Percentiles rank a stretch among this genome's conserved stretches.
These are phyloP conservation scores for Glonium stellatum DNA, from an alignment of 495 filamentous ascomycete genomes.

Conservation along the genomic window DNA sequence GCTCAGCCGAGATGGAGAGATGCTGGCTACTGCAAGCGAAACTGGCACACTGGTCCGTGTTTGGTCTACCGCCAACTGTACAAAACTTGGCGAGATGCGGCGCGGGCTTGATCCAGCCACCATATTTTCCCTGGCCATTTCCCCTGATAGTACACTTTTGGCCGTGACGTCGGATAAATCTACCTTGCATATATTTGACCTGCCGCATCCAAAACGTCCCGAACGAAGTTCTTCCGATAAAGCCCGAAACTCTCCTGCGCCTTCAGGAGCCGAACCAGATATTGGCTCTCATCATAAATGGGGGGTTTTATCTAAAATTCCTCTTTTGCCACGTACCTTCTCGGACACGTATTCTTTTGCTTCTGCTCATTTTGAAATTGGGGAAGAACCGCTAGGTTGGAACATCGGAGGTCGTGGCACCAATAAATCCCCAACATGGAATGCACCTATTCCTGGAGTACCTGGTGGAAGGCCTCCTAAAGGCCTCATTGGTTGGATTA, in stretches of 20 bases:
- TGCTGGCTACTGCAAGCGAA: constrained; percentile 88
- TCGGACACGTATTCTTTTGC: constrained; percentile 79
- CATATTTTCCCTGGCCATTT: constrained; percentile 82
- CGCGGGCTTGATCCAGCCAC: constrained; percentile 82
- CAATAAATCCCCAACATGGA: constrained; percentile 20
- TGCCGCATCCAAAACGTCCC: constrained; percentile 36
- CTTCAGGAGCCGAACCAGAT: constrained; percentile 7
- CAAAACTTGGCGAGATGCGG: constrained; percentile 72
- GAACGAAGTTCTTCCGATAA: background rate
- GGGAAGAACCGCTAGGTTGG: constrained; percentile 50
- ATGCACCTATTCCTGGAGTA: constrained; percentile 35
- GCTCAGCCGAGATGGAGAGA: constrained; percentile 70
- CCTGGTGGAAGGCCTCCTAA: constrained; percentile 56
- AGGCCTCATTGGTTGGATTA: constrained; percentile 68
- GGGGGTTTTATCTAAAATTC: constrained; percentile 71
- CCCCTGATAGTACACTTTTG: constrained; percentile 65
- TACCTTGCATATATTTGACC: constrained; percentile 87
- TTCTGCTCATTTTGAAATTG: constrained; percentile 68
- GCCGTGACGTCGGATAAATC: constrained; percentile 97
- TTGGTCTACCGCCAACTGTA: constrained; percentile 68
- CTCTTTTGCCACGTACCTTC: constrained; percentile 70
- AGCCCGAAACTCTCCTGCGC: background rate
- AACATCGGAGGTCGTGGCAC: constrained; percentile 15
- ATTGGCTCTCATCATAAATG: constrained; percentile 48
- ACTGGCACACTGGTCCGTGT: constrained; percentile 82